phyloP scores from a whole-genome alignment of 1,284 basidiomycete species.

The Pseudozyma tsukubaensis region DNA sequence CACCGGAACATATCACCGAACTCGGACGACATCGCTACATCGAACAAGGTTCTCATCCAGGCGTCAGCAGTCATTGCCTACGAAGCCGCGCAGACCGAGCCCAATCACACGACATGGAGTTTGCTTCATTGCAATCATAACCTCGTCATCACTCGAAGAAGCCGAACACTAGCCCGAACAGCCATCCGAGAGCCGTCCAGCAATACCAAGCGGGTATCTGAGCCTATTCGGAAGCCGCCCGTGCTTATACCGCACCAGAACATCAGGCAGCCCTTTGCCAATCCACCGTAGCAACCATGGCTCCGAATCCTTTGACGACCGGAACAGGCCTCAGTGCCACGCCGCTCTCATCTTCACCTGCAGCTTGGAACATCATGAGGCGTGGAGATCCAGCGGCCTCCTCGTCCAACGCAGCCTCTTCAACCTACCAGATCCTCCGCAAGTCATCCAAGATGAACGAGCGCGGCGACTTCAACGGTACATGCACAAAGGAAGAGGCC shows the following conservation, averaged over 20 bases:
- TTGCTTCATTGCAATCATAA: neutral
- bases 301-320: slow-evolving; percentile 10
- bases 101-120: neutral
- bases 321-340: slow-evolving; percentile 13
- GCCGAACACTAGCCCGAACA: neutral
- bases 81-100: neutral
- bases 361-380: slow-evolving; percentile 17
- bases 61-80: no score
- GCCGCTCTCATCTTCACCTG: slow-evolving; percentile 10
- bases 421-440: slow-evolving; percentile 24
- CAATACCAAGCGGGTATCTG: neutral
- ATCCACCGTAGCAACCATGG: slow-evolving; percentile 8
- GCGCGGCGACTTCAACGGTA: slow-evolving; percentile 50
- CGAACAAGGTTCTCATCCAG: no score
- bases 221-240: no score
- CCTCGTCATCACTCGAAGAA: neutral
- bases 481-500: slow-evolving; percentile 35
- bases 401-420: slow-evolving; percentile 13
- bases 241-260: no score
- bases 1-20: no score
- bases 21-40: no score
- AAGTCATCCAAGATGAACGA: slow-evolving; percentile 46
- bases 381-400: slow-evolving; percentile 7
- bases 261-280: neutral
- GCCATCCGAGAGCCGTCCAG: neutral